phyloP scores from a whole-genome alignment of 768 basidiomycete species.

The Neoboletus subvelutipes region DNA sequence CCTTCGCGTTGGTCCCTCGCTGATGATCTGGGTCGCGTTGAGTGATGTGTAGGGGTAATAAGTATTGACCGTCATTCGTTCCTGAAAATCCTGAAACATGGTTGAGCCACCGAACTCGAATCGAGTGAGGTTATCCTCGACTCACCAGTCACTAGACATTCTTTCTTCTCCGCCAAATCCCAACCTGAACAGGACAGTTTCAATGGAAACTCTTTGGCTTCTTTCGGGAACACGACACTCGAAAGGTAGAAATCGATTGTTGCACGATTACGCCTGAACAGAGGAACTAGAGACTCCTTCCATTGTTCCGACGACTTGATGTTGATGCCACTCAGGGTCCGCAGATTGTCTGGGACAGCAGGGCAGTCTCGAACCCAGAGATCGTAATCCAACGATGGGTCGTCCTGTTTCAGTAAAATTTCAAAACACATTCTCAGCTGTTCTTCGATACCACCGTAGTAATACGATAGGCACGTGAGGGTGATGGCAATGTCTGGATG shows the following conservation, averaged over 20 bases:
- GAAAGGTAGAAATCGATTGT: constrained; percentile 40
- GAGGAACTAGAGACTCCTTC: constrained; percentile 22
- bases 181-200: constrained; percentile 38
- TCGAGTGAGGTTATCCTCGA: neutral
- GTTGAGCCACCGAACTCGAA: neutral
- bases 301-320: constrained; percentile 31
- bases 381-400: constrained; percentile 34
- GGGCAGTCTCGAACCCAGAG: constrained; percentile 28
- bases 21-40: constrained; percentile 32
- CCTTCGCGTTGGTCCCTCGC: constrained; percentile 46
- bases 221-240: constrained; percentile 37
- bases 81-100: constrained; percentile 36
- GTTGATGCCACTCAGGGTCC: constrained; percentile 23
- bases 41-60: constrained; percentile 34
- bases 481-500: constrained; percentile 38
- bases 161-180: constrained; percentile 36
- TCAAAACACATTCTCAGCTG: constrained; percentile 34
- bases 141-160: constrained; percentile 16
- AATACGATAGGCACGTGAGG: constrained; percentile 39
- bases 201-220: constrained; percentile 36
- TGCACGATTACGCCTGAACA: constrained; percentile 29
- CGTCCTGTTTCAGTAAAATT: constrained; percentile 27
- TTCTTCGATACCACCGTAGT: constrained; percentile 35
- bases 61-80: constrained; percentile 41
- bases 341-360: constrained; percentile 22